Evolutionary conservation across 495 filamentous ascomycete species (phyloP), one percentile per base, ranked within the genome.

Genomic region (Xylaria scruposa): DNA sequence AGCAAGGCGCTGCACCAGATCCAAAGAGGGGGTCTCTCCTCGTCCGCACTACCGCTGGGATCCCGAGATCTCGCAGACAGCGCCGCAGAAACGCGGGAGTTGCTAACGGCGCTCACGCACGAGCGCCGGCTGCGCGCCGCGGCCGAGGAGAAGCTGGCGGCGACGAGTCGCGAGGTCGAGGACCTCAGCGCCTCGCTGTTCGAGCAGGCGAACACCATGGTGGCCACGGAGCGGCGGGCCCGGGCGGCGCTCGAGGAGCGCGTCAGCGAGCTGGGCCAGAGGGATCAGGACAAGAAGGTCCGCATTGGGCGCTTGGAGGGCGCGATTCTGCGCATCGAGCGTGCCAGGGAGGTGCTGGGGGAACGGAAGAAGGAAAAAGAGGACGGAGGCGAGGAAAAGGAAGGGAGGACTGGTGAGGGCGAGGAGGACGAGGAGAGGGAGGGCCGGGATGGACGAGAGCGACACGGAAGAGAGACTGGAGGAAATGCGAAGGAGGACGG

Each of bases 131-230:
- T 94, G 62, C 91, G 96, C 53, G 85, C 87, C 29, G 87, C 88
- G 15, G 95, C 95, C 3, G 96, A 99, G 82, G 85, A 85, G 46
- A 87, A 89, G 72, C 84, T 97, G 40, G 85, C 84, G 74, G 88
- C 91, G 67, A 91, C 93, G 38, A 91, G 86, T 62, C 86, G 83
- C 0, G 96, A 99, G 83, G 86, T 99, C 17, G 97, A 98, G 80
- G 96, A 99, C 76, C 83, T 99, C 74, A 93, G 90, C 44, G 92
- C 90, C 58, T 89, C 91, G 73, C 84, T 99, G 63, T 99, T 99
- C 82, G 90, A 93, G 78, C 91, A 97, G 81, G 96, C 96, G 21
- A 98, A 98, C 76, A 93, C 97, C 85, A 98, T 99, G 95, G 96
- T 99, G 31, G 94, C 95, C 19, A 83, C 89, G 75, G 96, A 98